Evolutionary conservation across 2,329 filamentous ascomycete genomes (phyloP).

Genomic region (Amylocarpus encephaloides): DNA sequence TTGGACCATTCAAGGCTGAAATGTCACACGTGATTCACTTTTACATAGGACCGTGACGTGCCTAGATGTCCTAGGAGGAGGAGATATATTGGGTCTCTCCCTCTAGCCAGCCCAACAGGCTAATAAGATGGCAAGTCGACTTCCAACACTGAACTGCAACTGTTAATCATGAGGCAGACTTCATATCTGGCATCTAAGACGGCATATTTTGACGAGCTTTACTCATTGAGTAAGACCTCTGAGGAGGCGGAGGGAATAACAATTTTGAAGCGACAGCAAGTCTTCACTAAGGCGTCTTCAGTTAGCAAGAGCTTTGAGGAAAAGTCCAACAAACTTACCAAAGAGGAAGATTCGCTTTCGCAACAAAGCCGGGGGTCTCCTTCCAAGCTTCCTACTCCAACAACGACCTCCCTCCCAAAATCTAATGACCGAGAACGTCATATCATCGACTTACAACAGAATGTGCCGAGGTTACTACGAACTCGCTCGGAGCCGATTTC

Average conservation of each 20-base stretch:
- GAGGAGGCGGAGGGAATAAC: too few species aligned
- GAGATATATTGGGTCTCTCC: too few species aligned
- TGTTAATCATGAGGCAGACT: not conserved
- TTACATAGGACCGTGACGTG: too few species aligned
- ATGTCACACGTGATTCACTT: too few species aligned
- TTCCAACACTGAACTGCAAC: too few species aligned
- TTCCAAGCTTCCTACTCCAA: not conserved
- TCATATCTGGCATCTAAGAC: not conserved
- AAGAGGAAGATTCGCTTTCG: not conserved
- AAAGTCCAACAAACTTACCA: not conserved
- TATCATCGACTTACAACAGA: conserved; percentile 7
- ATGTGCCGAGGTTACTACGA: conserved; percentile 18
- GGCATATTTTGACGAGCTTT: not conserved
- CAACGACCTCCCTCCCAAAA: not conserved
- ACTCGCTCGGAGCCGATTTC: conserved; percentile 21
- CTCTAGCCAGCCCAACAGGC: too few species aligned
- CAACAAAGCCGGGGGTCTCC: not conserved
- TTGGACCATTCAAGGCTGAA: too few species aligned
- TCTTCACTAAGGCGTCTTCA: too few species aligned
- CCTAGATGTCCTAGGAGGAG: too few species aligned
- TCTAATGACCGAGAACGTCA: not conserved
- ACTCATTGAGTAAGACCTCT: not conserved
- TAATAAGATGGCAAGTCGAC: too few species aligned
- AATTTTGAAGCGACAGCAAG: too few species aligned
- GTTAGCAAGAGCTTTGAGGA: too few species aligned